Base-by-base conservation (phyloP, 139 green algal species). In the Volvox reticuliferus region DNA sequence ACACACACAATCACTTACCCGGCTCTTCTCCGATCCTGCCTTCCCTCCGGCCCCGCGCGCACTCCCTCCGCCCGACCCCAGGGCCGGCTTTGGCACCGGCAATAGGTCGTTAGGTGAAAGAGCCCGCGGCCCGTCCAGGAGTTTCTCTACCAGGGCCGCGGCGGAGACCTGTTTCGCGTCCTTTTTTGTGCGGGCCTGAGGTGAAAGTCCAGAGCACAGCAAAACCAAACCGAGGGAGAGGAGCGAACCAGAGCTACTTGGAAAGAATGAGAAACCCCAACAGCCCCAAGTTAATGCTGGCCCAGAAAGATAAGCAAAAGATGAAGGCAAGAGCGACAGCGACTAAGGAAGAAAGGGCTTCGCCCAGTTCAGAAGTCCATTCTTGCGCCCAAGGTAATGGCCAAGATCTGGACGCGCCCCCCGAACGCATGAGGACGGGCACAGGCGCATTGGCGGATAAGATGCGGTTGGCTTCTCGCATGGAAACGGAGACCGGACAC, bases 91-190 rank as follows among this genome's bases (percentile, higher is more conserved):
- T 35, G 84, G 89, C 37, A 88, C 89, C 28, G 82, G 82, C 88
- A 96, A 89, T 75, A 96, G 93, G 28, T 96, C 93, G n/a, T 62
- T 44, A 33, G 92, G 89, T 18, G 86, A 21, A 75, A 94, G 88
- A 22, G 36, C 33, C 24, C 79, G 88, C 14, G 69, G 83, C 0
- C 83, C 69, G 21, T 77, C 89, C 85, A 97, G 82, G 61, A 97
- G 86, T 61, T 65, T 91, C 89, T 96, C 94, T 75, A 97, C 82
- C 30, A 93, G 81, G 28, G 90, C 93, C 0, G 95, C 95, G 5
- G 93, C 93, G 26, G 95, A 92, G 13, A 95, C 84, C 92, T 97
- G 95, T 85, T 94, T 94, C 67, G 95, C 95, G 77, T 96, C 95
- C 76, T 96, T 96, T 89, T 96, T 96, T 35, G 85, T 93, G 61